Evolutionary conservation across 2,329 filamentous ascomycete species (phyloP), one percentile per base, ranked within the genome.

Genomic region (Sclerotinia spermophila): DNA sequence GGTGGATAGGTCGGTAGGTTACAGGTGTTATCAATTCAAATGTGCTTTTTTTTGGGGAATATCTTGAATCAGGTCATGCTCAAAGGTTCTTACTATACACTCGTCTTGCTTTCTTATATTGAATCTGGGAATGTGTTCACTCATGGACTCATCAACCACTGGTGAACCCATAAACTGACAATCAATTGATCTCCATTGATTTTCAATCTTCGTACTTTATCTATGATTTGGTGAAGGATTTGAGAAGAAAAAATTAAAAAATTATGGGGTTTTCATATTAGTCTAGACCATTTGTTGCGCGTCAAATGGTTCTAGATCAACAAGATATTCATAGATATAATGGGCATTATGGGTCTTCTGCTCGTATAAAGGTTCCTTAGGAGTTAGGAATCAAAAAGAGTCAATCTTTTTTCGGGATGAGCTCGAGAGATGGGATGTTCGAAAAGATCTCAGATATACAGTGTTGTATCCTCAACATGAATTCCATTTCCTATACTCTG

Each of bases 291-390:
- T 21, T 21, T 30, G 30, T 61, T 44, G 58, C 58, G 58, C 38
- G 58, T 61, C 58, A 44, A 61, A 38, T 40, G n/a, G 58, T 61
- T 61, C 58, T 61, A 44, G 58, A 61, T 42, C n/a, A 30, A 17
- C 38, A 61, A 30, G 58, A 61, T 44, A 17, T 30, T 44, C 58
- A 44, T 27, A 30, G 58, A 30, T 40, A 44, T 5, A 44, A 61
- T 30, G 15, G 40, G 38, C n/a, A 21, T 61, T 61, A 44, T 61
- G 58, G 58, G 58, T 44, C 58, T 40, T 11, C 13, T n/a, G 21
- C 38, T 61, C 38, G 58, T 42, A 42, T 60, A 59, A n/a, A n/a
- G 27, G 35, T 40, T 59, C 56, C 56, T 60, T 38, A 27, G 58
- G 58, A 21, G 42, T 60, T 38, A 27, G 58, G 58, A 21, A 60